Base-by-base conservation (phyloP, 345 rosid genomes). In the Moricandia arvensis region DNA sequence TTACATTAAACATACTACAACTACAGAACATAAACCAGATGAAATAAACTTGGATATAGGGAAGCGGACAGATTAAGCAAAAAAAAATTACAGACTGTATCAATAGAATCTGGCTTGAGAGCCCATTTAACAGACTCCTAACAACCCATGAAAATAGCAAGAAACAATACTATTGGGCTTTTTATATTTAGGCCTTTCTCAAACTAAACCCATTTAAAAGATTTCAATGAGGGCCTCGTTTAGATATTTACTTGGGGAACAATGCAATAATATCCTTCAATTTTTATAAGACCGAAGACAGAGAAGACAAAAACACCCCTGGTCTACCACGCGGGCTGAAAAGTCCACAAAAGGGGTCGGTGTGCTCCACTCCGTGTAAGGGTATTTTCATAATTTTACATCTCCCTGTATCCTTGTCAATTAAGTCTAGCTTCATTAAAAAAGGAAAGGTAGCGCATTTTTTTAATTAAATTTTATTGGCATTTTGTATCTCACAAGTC, bases 371-470 rank as follows among this genome's bases (percentile, higher is more conserved):
- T 21, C 24, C 24, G 2, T 21, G 59, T 1, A 41, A 63, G 80
- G 80, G 10, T 41, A 21, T 17, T 30, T 8, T 1, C 9, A 63
- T 76, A 38, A 9, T 61, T 61, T 13, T 6, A 1, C 0, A 15
- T 3, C 24, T 5, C 7, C 3, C 33, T 6, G 61, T 41, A 66
- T 60, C 51, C 81, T 72, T 78, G 77, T 60, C 69, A 63, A 78
- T 66, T 78, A 78, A 72, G 81, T 72, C 77, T 78, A 75, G 17
- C 55, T 31, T 18, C 67, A 65, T 71, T 45, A 71, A 59, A 45
- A 70, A 49, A 16, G 55, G 55, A 53, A 45, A 45, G 51, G 51
- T 13, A 1, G 51, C 17, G 51, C 17, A 49, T 41, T 3, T 41
- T 21, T 13, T 15, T n/a, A 21, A 66, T 47, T 27, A 43, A 16